Evolutionary conservation across 345 rosid species (phyloP), one percentile per base, ranked within the genome.

Genomic region (Atalantia buxifolia): DNA sequence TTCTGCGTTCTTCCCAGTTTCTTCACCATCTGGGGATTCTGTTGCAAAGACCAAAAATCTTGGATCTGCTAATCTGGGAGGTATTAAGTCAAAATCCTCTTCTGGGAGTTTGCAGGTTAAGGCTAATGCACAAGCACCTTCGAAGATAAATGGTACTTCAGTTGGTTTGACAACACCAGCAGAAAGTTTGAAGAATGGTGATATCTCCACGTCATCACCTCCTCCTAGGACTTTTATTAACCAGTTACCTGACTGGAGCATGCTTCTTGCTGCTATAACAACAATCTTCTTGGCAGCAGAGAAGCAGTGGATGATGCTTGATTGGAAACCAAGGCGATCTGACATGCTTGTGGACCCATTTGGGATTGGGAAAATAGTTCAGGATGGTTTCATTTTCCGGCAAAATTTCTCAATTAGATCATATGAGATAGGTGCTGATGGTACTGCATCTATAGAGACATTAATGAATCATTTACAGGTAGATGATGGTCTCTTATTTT

Each of bases 281-380:
- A 96, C 99, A 0, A 82, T 96, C 75, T 96, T 96, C 83, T 83
- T 96, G 89, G 99, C 99, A 0, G 99, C 99, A 4, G 99, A 96
- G 89, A 96, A 96, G 84, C 99, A 96, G 84, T 96, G 98, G 98
- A 96, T 88, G 97, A 96, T 94, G 98, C 98, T 96, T 71, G 99
- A 96, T 74, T 94, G 98, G 98, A 97, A 97, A 83, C 98, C 98
- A 0, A 90, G 90, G 77, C 89, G 98, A 63, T 42, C 98, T 21
- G 99, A 97, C 72, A 86, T 92, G 98, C 83, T 92, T 24, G 83
- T 89, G 42, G 98, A 96, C 79, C 98, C 98, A 0, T 93, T 92
- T 42, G 97, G 94, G 22, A 70, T 93, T 7, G 99, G 99, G 66
- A 92, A 89, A 76, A 92, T 97, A 19, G 98, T 94, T 79, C 96